These are phyloP conservation scores for Puccinia horiana DNA, from an alignment of 1,284 basidiomycete species.

Conservation along the genomic window DNA sequence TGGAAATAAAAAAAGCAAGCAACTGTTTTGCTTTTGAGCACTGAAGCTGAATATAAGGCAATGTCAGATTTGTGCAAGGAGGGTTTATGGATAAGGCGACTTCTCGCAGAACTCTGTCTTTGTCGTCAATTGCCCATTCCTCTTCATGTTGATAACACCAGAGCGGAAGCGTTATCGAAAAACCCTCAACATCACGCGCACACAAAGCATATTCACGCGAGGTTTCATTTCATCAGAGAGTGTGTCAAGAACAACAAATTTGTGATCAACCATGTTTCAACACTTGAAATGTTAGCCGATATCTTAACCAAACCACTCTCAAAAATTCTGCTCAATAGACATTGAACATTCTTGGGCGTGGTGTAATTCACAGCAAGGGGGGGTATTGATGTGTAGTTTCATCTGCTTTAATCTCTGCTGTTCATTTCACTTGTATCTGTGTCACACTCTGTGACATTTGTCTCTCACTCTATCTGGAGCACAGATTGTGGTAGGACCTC, in stretches of 20 bases:
- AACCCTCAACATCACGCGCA: slow-evolving; percentile 11
- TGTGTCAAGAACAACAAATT: background rate
- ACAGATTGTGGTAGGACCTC: too few relatives aligned
- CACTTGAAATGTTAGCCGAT: slow-evolving; percentile 1
- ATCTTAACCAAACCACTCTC: background rate
- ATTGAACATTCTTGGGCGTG: background rate
- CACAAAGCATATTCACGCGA: background rate
- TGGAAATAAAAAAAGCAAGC: slow-evolving; percentile 9
- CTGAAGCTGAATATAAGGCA: too few relatives aligned
- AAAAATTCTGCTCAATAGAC: background rate
- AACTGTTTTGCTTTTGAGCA: too few relatives aligned
- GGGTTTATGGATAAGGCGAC: background rate
- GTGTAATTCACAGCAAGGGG: too few relatives aligned
- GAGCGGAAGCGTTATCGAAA: background rate
- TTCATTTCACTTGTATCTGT: too few relatives aligned
- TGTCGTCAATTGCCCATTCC: background rate
- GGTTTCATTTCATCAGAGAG: background rate
- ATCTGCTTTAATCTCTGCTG: too few relatives aligned
- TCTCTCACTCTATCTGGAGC: too few relatives aligned
- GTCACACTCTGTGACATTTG: too few relatives aligned
- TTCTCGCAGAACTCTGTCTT: background rate
- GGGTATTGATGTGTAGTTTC: too few relatives aligned
- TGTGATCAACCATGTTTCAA: background rate
- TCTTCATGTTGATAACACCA: too few relatives aligned
- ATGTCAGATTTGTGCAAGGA: too few relatives aligned